phyloP scores from a whole-genome alignment of 495 filamentous ascomycete genomes.

The Neurospora intermedia region DNA sequence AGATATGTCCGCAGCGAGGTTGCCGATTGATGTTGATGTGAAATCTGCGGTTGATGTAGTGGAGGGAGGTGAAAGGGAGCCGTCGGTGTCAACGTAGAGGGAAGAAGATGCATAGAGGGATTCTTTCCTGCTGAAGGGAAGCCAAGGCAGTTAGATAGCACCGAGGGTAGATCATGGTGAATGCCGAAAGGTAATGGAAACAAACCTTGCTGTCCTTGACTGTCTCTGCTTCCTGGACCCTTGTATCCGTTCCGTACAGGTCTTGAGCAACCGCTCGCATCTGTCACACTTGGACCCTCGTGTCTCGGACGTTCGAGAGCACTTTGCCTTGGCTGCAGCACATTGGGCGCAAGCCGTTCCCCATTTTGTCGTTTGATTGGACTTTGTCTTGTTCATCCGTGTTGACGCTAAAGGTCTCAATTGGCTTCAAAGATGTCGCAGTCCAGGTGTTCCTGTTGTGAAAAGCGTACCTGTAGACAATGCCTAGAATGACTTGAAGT shows the following conservation, averaged over 20 bases:
- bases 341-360: background rate
- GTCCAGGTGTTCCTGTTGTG: background rate
- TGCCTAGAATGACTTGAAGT: too few species aligned
- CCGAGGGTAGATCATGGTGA: too few species aligned
- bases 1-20: background rate
- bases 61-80: background rate
- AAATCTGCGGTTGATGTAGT: background rate
- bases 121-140: background rate
- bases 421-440: background rate
- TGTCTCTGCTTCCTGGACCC: background rate
- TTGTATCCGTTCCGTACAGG: background rate
- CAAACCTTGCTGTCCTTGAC: background rate
- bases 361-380: background rate
- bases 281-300: background rate
- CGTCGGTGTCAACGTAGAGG: background rate
- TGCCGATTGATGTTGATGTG: background rate
- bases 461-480: too few species aligned
- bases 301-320: background rate
- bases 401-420: background rate
- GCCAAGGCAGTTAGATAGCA: too few species aligned
- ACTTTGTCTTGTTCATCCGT: background rate
- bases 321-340: background rate
- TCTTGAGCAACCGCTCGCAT: background rate
- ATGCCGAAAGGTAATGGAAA: too few species aligned
- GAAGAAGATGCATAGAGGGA: background rate